phyloP scores from a whole-genome alignment of 1,139 yeast genomes.

The Suhomyces maxii region DNA sequence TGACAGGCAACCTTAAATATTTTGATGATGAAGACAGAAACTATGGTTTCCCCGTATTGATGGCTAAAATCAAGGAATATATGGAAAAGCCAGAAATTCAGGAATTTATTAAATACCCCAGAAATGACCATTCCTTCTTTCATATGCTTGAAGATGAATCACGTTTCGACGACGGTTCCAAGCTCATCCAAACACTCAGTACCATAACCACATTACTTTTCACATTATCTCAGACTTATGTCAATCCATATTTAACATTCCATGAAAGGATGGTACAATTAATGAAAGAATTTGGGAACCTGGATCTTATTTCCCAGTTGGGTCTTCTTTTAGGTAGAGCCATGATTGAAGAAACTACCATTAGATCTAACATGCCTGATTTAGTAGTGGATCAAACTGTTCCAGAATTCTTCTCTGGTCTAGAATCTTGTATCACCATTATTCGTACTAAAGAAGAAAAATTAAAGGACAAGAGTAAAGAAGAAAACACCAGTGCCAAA shows the following conservation, averaged over 20 bases:
- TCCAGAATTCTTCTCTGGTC: slow-evolving; percentile 15
- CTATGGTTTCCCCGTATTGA: slow-evolving; percentile 44
- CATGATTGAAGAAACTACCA: slow-evolving; percentile 55
- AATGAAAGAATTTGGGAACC: slow-evolving; percentile 40
- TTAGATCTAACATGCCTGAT: slow-evolving; percentile 49
- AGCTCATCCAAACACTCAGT: slow-evolving; percentile 34
- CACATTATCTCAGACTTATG: slow-evolving; percentile 53
- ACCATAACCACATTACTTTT: slow-evolving; percentile 41
- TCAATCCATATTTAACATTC: slow-evolving; percentile 51
- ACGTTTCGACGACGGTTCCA: slow-evolving; percentile 23
- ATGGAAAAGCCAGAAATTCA: slow-evolving; percentile 13
- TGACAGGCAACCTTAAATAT: slow-evolving; percentile 53
- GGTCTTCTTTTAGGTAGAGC: slow-evolving; percentile 49
- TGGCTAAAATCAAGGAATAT: slow-evolving; percentile 11
- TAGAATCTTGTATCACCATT: slow-evolving; percentile 2
- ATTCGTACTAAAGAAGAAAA: slow-evolving; percentile 20
- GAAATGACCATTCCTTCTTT: slow-evolving; percentile 24
- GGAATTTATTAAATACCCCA: slow-evolving; percentile 13
- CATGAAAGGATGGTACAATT: slow-evolving; percentile 50
- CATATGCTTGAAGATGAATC: slow-evolving; percentile 17
- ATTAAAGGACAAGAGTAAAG: slow-evolving; percentile 9
- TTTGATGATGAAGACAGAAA: slow-evolving; percentile 58
- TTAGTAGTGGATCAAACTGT: slow-evolving; percentile 47
- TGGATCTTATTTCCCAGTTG: slow-evolving; percentile 30
- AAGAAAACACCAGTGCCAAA: slow-evolving; percentile 49